These are phyloP conservation scores for Lasiosphaeria ovina DNA, from an alignment of 495 filamentous ascomycete genomes.

Conservation along the genomic window DNA sequence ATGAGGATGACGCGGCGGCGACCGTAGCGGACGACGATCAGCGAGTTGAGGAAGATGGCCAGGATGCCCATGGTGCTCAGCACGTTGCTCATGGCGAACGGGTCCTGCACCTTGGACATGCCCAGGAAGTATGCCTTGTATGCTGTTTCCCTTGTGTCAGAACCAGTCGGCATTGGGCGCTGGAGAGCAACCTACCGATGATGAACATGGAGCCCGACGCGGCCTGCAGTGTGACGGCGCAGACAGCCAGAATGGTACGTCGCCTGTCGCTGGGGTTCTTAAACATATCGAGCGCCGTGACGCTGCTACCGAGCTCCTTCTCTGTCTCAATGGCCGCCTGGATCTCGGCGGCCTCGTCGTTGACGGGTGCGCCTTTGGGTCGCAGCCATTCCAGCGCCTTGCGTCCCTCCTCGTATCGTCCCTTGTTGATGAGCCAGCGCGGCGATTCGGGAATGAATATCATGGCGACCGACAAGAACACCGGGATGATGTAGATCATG, in stretches of 20 bases:
- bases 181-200: slow-evolving; percentile 45
- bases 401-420: slow-evolving; percentile 48
- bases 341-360: slow-evolving; percentile 53
- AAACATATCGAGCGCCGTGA: slow-evolving; percentile 52
- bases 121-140: slow-evolving; percentile 67
- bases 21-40: slow-evolving; percentile 54
- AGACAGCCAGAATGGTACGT: slow-evolving; percentile 49
- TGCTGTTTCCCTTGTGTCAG: slow-evolving; percentile 27
- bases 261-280: slow-evolving; percentile 52
- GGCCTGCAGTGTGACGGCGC: slow-evolving; percentile 53
- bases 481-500: slow-evolving; percentile 56
- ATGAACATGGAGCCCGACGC: slow-evolving; percentile 62
- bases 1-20: slow-evolving; percentile 54
- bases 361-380: slow-evolving; percentile 41
- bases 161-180: not conserved
- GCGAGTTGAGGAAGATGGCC: slow-evolving; percentile 55
- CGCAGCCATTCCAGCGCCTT: slow-evolving; percentile 47
- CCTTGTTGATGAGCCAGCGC: slow-evolving; percentile 58
- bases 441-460: slow-evolving; percentile 65
- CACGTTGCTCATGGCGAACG: slow-evolving; percentile 60
- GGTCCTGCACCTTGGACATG: slow-evolving; percentile 58
- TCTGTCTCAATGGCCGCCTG: slow-evolving; percentile 52
- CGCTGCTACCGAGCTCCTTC: slow-evolving; percentile 38
- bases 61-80: slow-evolving; percentile 54
- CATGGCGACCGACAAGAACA: slow-evolving; percentile 48